These are phyloP conservation scores for Eucalyptus erythrocorys DNA, from an alignment of 345 rosid genomes.

Conservation along the genomic window DNA sequence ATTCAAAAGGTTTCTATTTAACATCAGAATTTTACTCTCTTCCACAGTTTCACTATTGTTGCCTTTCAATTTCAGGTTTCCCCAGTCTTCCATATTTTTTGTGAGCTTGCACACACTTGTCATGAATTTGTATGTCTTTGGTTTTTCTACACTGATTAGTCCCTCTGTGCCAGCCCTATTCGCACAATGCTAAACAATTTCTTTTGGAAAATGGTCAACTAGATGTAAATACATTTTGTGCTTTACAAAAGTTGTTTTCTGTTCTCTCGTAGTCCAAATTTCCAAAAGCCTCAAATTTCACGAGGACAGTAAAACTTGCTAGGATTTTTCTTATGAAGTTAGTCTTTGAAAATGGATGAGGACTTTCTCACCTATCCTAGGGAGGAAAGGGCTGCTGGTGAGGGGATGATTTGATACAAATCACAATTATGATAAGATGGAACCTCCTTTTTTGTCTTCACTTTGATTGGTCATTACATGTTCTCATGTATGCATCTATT, in stretches of 20 bases:
- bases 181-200: neutral
- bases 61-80: neutral
- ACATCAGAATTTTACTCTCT: neutral
- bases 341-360: neutral
- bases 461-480: neutral
- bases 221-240: neutral
- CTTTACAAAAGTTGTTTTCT: neutral
- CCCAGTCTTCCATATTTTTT: neutral
- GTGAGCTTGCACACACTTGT: neutral
- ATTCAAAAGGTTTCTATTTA: slow-evolving; percentile 70
- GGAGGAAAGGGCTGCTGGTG: neutral
- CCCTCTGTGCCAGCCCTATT: neutral
- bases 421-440: neutral
- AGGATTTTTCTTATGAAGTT: neutral
- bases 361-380: neutral
- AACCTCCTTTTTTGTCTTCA: neutral
- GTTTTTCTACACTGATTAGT: neutral
- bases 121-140: neutral
- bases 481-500: neutral
- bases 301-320: neutral
- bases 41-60: neutral
- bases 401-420: neutral
- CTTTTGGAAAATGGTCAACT: neutral
- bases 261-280: neutral
- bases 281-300: neutral